Base-by-base conservation (phyloP, 2,329 filamentous ascomycete species). In the Colletotrichum zoysiae region DNA sequence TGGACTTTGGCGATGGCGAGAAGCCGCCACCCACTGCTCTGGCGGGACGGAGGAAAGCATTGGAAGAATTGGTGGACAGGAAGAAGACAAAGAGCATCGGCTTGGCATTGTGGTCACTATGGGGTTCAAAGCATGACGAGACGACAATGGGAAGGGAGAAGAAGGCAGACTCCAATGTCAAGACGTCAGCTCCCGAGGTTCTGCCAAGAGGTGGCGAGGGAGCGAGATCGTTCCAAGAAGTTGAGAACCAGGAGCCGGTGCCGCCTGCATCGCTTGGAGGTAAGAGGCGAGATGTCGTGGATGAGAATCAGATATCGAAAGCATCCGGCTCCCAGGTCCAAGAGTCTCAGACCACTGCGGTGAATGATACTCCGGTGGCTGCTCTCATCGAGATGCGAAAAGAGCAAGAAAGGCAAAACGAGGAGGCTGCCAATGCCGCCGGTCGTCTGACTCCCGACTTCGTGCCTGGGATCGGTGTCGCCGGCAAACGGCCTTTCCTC, bases 81-180 rank as follows among this genome's bases (percentile, higher is more conserved):
- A 87, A 87, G 78, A 90, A 86, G 81, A 86, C 82, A 75, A 91
- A 89, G 85, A 95, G 93, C 74, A 89, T 92, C 81, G 93, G 92
- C 9, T 85, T 98, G 80, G 89, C 91, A 2, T 83, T 98, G 74
- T 98, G 95, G 95, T 93, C 91, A 61, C 85, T 92, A 1, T 97
- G 95, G 93, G 95, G 94, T 18, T 95, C 92, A 57, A 97, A 93
- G 79, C 94, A 98, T 78, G 96, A 98, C 78, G 89, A 95, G 80
- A 86, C 86, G 73, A 93, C 92, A 0, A 86, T 97, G 4, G 83
- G 85, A 58, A 84, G 89, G 4, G 89, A 91, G 78, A 80, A 87
- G 64, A 85, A 86, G 74, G 86, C 86, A 0, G 84, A 86, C n/a
- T 51, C 61, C 1, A 62, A 46, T 12, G 67, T 51, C 7, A 78